Percentiles rank a stretch among this genome's conserved stretches.
phyloP scores from a whole-genome alignment of 1,139 yeast genomes.

The Arxiozyma telluris region DNA sequence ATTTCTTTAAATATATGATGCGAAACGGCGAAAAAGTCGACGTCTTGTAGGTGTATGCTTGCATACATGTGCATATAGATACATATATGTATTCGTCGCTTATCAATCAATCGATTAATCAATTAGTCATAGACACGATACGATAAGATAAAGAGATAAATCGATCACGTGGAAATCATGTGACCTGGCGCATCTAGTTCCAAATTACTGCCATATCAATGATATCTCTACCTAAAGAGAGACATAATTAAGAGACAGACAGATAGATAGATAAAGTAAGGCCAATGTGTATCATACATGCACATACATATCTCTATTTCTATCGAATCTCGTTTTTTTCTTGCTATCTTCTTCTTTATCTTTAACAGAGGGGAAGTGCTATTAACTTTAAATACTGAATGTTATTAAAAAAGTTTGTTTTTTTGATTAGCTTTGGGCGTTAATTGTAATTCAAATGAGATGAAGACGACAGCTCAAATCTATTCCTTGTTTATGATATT shows the following conservation, averaged over 20 bases:
- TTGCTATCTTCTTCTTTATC: background rate
- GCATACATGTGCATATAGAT: too few species aligned
- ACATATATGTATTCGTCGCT: background rate
- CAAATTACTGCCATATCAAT: too few species aligned
- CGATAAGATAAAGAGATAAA: background rate
- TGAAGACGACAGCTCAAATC: background rate
- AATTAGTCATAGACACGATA: too few species aligned
- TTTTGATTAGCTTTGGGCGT: background rate
- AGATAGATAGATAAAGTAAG: background rate
- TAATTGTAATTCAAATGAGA: background rate
- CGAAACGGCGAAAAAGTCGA: background rate
- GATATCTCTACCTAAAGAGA: too few species aligned
- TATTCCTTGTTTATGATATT: background rate
- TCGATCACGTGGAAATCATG: background rate
- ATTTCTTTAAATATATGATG: background rate
- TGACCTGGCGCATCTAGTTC: background rate
- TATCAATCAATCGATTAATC: background rate
- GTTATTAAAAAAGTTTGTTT: background rate
- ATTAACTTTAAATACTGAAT: background rate
- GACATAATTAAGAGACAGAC: background rate
- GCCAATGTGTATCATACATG: background rate
- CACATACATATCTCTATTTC: background rate
- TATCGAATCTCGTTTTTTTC: background rate
- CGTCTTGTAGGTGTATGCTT: background rate
- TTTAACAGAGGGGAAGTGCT: background rate